Conservation (phyloP, 2,329 filamentous ascomycete species). For the Coniochaeta prunicola region DNA sequence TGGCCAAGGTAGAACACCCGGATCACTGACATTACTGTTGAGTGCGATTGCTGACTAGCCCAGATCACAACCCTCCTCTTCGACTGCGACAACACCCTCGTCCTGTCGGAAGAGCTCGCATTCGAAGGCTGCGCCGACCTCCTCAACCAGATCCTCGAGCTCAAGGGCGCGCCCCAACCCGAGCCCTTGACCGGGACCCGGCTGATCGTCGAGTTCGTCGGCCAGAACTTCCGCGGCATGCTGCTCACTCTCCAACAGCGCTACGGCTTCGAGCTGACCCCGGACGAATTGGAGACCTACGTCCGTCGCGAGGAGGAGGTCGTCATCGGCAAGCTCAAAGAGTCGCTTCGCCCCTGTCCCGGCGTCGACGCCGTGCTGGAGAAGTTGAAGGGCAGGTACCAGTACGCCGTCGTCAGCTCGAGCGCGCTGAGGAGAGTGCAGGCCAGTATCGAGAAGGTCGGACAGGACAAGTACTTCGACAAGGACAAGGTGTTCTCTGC, state of each 20-base stretch:
- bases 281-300: conserved; percentile 65
- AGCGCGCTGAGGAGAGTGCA: conserved; percentile 67
- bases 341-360: conserved; percentile 58
- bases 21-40: no score
- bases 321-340: conserved; percentile 73
- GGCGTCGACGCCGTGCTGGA: conserved; percentile 63
- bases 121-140: conserved; percentile 88
- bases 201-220: conserved; percentile 81
- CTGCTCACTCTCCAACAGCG: conserved; percentile 68
- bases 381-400: conserved; percentile 60
- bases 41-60: neutral
- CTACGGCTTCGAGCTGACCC: conserved; percentile 62
- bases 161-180: conserved; percentile 46
- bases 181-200: conserved; percentile 70
- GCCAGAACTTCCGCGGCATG: conserved; percentile 94
- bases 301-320: conserved; percentile 73
- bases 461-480: conserved; percentile 74
- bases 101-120: conserved; percentile 82
- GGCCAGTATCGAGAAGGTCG: conserved; percentile 72
- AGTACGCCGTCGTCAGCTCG: conserved; percentile 73
- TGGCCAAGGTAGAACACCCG: neutral
- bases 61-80: conserved; percentile 67
- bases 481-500: conserved; percentile 72
- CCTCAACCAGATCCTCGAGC: conserved; percentile 75
- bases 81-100: conserved; percentile 86